A percentile compares a stretch with the other conserved stretches of the same genome.
Conservation (phyloP, 176 grass and related monocot genomes). For the Zizania latifolia region DNA sequence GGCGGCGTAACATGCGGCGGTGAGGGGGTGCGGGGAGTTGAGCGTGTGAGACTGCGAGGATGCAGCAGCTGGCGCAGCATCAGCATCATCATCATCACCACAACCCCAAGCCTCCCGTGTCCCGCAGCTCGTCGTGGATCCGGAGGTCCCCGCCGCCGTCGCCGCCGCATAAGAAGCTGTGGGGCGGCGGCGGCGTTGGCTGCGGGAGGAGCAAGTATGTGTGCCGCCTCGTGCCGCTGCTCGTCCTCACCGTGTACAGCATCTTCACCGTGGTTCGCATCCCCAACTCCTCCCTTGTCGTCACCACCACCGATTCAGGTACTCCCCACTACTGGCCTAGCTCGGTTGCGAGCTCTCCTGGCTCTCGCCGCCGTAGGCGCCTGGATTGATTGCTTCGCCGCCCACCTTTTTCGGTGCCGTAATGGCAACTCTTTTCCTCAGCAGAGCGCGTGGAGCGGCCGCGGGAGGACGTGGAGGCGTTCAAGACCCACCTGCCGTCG, state of each 20-base stretch:
- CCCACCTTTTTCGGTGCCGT: background rate
- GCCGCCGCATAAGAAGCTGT: slow-evolving; percentile 47
- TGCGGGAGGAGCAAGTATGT: slow-evolving; percentile 30
- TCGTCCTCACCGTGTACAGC: slow-evolving; percentile 61
- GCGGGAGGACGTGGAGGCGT: slow-evolving; percentile 53
- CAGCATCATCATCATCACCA: slow-evolving; percentile 46
- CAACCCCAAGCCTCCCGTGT: slow-evolving; percentile 29
- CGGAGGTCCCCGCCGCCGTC: slow-evolving; percentile 47
- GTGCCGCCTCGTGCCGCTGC: slow-evolving; percentile 50
- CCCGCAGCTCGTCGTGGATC: slow-evolving; percentile 39
- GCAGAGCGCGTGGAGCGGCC: slow-evolving; percentile 44
- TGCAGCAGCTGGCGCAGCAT: slow-evolving; percentile 35
- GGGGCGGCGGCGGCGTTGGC: slow-evolving; percentile 10
- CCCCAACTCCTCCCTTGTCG: slow-evolving; percentile 53
- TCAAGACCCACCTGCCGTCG: slow-evolving; percentile 79
- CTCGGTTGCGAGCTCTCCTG: background rate
- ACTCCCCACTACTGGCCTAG: background rate
- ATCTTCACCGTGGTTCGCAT: slow-evolving; percentile 51
- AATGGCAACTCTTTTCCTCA: slow-evolving; percentile 10
- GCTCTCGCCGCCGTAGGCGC: background rate
- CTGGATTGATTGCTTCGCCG: background rate
- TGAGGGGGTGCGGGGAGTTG: background rate
- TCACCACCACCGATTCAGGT: slow-evolving; percentile 59
- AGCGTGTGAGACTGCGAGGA: slow-evolving; percentile 9
- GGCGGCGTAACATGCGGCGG: slow-evolving; percentile 27